Evolutionary conservation across 495 filamentous ascomycete species (phyloP).

Genomic region (Neurospora sp.): DNA sequence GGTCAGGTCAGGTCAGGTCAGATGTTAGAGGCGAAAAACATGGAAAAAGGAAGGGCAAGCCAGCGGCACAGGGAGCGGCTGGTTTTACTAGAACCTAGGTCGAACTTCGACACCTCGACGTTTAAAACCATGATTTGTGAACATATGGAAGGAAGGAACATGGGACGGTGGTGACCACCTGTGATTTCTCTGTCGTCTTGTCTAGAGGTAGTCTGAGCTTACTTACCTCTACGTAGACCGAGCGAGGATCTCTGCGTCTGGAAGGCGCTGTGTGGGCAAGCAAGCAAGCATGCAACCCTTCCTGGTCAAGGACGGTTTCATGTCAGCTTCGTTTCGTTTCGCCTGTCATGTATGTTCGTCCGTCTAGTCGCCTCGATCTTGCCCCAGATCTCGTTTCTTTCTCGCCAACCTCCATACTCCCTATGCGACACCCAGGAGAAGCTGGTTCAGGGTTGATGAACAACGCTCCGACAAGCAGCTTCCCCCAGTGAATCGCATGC

Average conservation of each 20-base stretch:
- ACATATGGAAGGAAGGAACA: neutral
- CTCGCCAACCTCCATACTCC: neutral
- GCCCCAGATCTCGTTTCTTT: too few species aligned
- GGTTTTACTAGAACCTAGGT: neutral
- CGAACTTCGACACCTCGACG: neutral
- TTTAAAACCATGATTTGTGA: neutral
- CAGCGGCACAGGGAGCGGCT: neutral
- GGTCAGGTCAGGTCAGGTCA: too few species aligned
- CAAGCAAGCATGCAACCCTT: neutral
- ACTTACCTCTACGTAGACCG: too few species aligned
- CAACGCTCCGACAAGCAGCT: too few species aligned
- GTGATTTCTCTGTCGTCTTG: neutral
- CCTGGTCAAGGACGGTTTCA: neutral
- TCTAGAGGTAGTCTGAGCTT: neutral
- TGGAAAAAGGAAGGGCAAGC: neutral
- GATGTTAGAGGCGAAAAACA: neutral
- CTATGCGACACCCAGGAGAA: neutral
- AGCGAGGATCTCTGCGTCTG: neutral
- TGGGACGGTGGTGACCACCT: neutral
- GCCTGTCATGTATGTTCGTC: neutral
- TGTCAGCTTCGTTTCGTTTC: neutral
- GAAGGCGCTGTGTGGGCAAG: neutral
- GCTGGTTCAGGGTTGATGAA: too few species aligned
- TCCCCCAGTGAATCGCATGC: neutral
- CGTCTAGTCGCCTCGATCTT: neutral